phyloP scores from a whole-genome alignment of 2,329 filamentous ascomycete species.

The Diplodia sapinea region DNA sequence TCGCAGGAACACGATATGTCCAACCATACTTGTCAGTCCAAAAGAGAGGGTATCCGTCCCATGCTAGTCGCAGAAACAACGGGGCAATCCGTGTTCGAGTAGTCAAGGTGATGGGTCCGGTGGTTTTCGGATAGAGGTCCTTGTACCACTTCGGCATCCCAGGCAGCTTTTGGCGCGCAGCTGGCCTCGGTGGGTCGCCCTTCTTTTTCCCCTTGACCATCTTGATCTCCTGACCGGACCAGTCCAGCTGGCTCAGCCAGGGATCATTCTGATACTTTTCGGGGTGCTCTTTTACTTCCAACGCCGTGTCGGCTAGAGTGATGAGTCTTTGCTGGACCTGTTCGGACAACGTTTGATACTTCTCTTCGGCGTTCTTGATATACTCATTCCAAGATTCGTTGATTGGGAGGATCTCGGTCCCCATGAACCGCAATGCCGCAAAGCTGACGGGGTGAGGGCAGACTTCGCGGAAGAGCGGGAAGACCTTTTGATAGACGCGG shows the following conservation, averaged over 20 bases:
- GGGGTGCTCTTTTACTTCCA: constrained; percentile 72
- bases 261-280: constrained; percentile 78
- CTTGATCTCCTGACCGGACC: constrained; percentile 89
- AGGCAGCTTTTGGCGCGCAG: constrained; percentile 85
- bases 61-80: constrained; percentile 79
- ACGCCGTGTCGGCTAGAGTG: constrained; percentile 74
- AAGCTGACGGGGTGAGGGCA: constrained; percentile 98
- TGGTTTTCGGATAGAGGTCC: constrained; percentile 75
- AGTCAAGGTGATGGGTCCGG: constrained; percentile 73
- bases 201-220: constrained; percentile 94
- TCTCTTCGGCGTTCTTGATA: constrained; percentile 80
- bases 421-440: constrained; percentile 89
- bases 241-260: constrained; percentile 93
- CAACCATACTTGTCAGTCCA: constrained; percentile 95
- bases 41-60: constrained; percentile 86
- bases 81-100: constrained; percentile 89
- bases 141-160: constrained; percentile 98
- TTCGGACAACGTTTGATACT: constrained; percentile 76
- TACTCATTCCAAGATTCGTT: constrained; percentile 88
- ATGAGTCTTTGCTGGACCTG: constrained; percentile 79
- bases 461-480: constrained; percentile 84
- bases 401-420: constrained; percentile 89
- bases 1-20: constrained; percentile 77
- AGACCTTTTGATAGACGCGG: constrained; percentile 89
- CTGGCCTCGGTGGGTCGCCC: constrained; percentile 75